A percentile compares a stretch with the other conserved stretches of the same genome.
Evolutionary conservation across 2,329 filamentous ascomycete genomes (phyloP).

Genomic region (Helminthosporium solani): DNA sequence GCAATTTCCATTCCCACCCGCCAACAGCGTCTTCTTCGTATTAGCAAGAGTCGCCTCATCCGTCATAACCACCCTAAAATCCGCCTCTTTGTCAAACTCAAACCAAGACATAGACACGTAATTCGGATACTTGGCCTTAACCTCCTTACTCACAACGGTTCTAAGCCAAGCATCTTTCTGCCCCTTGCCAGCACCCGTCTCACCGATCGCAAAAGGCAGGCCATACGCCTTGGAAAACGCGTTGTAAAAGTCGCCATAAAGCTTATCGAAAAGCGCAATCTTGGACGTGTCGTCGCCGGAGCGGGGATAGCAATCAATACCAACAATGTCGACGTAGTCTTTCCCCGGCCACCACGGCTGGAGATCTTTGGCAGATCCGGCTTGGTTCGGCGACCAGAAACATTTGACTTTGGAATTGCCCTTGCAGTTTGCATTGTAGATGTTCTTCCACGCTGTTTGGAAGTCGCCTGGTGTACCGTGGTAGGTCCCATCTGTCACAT

Average conservation of each 20-base stretch:
- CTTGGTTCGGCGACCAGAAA: conserved; percentile 16
- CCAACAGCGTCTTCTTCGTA: conserved; percentile 10
- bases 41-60: conserved; percentile 8
- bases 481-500: conserved; percentile 11
- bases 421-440: conserved; percentile 15
- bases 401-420: conserved; percentile 10
- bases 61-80: conserved; percentile 17
- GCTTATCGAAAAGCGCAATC: conserved; percentile 6
- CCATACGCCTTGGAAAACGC: conserved; percentile 9
- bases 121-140: conserved; percentile 12
- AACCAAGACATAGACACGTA: conserved; percentile 17
- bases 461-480: conserved; percentile 9
- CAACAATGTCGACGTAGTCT: conserved; percentile 14
- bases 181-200: conserved; percentile 11
- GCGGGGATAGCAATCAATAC: conserved; percentile 15
- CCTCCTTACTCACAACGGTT: conserved; percentile 7
- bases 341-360: conserved; percentile 12
- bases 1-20: conserved; percentile 5
- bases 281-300: conserved; percentile 2
- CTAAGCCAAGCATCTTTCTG: conserved; percentile 14
- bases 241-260: conserved; percentile 14
- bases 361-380: conserved; percentile 3
- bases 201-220: conserved; percentile 14
- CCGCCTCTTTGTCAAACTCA: conserved; percentile 16
- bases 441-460: conserved; percentile 15